Evolutionary conservation across 2,329 filamentous ascomycete species (phyloP).

Genomic region (Parastagonospora avenae): DNA sequence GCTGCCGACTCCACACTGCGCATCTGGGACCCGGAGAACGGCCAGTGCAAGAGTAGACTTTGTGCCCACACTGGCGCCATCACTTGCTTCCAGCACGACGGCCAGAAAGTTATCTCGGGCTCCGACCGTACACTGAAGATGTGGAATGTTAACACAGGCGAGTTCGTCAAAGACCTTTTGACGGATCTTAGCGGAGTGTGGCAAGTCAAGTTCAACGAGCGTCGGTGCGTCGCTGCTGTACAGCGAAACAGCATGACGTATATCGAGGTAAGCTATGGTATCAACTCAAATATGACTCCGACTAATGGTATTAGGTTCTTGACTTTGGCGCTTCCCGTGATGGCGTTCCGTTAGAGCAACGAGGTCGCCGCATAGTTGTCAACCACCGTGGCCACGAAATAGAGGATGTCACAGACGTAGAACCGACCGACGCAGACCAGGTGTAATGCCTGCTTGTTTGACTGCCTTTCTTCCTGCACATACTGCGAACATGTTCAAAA

Average conservation of each 20-base stretch:
- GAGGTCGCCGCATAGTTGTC: constrained; percentile 75
- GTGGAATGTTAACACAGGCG: constrained; percentile 94
- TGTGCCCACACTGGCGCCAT: constrained; percentile 96
- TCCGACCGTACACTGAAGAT: constrained; percentile 96
- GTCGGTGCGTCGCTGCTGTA: constrained; percentile 93
- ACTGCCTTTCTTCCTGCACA: constrained; percentile 19
- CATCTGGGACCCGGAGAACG: constrained; percentile 95
- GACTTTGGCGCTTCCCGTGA: constrained; percentile 96
- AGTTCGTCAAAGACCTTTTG: constrained; percentile 89
- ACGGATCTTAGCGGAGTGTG: constrained; percentile 96
- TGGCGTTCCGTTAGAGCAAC: constrained; percentile 75
- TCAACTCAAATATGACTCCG: background rate
- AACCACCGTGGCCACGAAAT: constrained; percentile 47
- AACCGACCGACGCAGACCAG: constrained; percentile 36
- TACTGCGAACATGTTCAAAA: constrained; percentile 31
- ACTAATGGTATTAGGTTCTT: constrained; percentile 72
- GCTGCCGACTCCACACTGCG: constrained; percentile 93
- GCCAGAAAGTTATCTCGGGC: constrained; percentile 93
- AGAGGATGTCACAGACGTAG: constrained; percentile 41
- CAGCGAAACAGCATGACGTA: constrained; percentile 92
- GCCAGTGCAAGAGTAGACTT: constrained; percentile 85
- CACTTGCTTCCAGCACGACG: constrained; percentile 98
- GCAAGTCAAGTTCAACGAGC: constrained; percentile 97
- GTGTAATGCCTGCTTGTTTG: constrained; percentile 15
- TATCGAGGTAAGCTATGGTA: constrained; percentile 70